Percentiles rank a stretch among this genome's conserved stretches.
Evolutionary conservation across 2,329 filamentous ascomycete genomes (phyloP).

Genomic region (Penicillium oxalicum): DNA sequence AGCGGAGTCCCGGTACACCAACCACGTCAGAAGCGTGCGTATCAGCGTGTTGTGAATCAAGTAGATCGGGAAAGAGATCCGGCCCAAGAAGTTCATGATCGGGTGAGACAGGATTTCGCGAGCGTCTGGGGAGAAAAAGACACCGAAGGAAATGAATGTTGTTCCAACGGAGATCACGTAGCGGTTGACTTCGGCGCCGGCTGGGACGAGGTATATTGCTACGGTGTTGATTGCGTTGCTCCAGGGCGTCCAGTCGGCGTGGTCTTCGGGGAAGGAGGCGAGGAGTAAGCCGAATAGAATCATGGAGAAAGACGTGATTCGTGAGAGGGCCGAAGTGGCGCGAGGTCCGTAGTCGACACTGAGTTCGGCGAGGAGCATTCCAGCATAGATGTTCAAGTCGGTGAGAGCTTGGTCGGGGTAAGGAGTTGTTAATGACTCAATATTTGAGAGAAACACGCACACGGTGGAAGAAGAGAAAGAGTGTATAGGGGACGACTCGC

Average conservation of each 20-base stretch:
- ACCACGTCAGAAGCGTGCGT: conserved; percentile 21
- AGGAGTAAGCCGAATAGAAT: conserved; percentile 21
- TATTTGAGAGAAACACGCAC: too few relatives aligned
- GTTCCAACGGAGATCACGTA: conserved; percentile 21
- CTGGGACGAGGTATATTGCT: conserved; percentile 13
- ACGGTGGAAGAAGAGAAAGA: too few relatives aligned
- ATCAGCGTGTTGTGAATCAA: conserved; percentile 24
- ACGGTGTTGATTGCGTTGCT: conserved; percentile 13
- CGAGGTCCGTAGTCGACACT: conserved; percentile 20
- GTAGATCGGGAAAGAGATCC: conserved; percentile 25
- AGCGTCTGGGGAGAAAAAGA: conserved; percentile 20
- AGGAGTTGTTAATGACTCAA: too few relatives aligned
- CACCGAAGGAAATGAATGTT: conserved; percentile 17
- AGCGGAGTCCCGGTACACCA: conserved; percentile 16
- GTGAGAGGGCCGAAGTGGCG: conserved; percentile 16
- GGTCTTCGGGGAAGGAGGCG: conserved; percentile 22
- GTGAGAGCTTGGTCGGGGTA: conserved; percentile 12
- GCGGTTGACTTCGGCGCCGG: conserved; percentile 16
- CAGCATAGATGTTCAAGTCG: conserved; percentile 23
- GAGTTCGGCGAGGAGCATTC: conserved; percentile 23
- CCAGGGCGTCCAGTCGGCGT: conserved; percentile 20
- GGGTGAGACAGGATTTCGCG: conserved; percentile 15
- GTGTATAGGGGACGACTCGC: too few relatives aligned
- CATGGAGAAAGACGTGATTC: conserved; percentile 16
- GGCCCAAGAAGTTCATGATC: conserved; percentile 24